Conservation (phyloP, 75 land plant species). For the Pinus albicaulis region DNA sequence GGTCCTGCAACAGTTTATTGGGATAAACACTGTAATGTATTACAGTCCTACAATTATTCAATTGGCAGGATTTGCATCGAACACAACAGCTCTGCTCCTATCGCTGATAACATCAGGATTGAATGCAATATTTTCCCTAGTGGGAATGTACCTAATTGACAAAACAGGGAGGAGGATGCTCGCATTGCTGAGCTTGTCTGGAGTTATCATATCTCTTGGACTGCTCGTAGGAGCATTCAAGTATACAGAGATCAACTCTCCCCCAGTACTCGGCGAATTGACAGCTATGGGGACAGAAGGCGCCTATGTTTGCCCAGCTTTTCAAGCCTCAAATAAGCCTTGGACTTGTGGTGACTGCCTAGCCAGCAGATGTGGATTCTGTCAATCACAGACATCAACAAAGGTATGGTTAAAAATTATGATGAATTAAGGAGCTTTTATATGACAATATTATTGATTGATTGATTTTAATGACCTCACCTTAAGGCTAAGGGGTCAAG, state of each 20-base stretch:
- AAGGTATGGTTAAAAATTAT: neutral
- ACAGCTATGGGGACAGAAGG: neutral
- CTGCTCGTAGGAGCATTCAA: constrained; percentile 51
- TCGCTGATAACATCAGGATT: constrained; percentile 83
- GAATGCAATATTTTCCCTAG: constrained; percentile 79
- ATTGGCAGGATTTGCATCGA: constrained; percentile 88
- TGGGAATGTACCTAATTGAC: constrained; percentile 76
- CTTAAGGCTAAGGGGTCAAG: too few relatives aligned
- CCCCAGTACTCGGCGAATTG: constrained; percentile 13
- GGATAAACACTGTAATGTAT: constrained; percentile 96
- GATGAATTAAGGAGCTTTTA: neutral
- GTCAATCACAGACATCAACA: too few relatives aligned
- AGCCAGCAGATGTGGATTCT: neutral
- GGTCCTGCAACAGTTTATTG: constrained; percentile 69
- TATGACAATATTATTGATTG: too few relatives aligned
- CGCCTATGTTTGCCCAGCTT: too few relatives aligned
- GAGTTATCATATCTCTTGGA: constrained; percentile 47
- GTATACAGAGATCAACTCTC: constrained; percentile 39
- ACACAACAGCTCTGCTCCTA: constrained; percentile 64
- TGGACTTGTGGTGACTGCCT: too few relatives aligned
- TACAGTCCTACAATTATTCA: constrained; percentile 94
- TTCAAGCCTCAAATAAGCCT: too few relatives aligned
- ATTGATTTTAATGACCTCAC: too few relatives aligned
- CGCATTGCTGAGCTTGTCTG: constrained; percentile 51
- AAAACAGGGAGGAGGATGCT: constrained; percentile 71